Percentiles rank a stretch among this genome's conserved stretches.
Evolutionary conservation across 1,139 yeast species (phyloP).

Genomic region (Suhomyces kunorum): DNA sequence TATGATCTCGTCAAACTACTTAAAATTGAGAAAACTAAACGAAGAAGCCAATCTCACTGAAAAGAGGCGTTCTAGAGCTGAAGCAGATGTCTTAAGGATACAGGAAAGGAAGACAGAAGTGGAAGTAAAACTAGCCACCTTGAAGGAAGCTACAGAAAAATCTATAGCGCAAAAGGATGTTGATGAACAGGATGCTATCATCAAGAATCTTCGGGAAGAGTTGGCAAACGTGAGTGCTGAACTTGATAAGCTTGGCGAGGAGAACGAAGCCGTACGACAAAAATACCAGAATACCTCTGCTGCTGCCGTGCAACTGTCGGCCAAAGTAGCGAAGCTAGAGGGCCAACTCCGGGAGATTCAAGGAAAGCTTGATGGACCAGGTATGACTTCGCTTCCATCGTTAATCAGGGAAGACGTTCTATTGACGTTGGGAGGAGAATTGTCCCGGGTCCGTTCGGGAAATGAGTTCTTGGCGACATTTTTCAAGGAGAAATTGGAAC

Average conservation of each 20-base stretch:
- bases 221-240: slow-evolving; percentile 28
- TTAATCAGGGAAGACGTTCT: slow-evolving; percentile 40
- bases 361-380: slow-evolving; percentile 44
- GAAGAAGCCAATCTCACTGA: slow-evolving; percentile 51
- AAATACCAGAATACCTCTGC: slow-evolving; percentile 57
- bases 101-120: slow-evolving; percentile 22
- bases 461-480: slow-evolving; percentile 39
- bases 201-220: slow-evolving; percentile 34
- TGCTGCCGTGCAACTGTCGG: slow-evolving; percentile 55
- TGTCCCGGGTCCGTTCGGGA: slow-evolving; percentile 30
- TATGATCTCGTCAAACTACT: slow-evolving; percentile 49
- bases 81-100: slow-evolving; percentile 29
- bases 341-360: slow-evolving; percentile 31
- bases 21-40: slow-evolving; percentile 47
- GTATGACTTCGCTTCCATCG: slow-evolving; percentile 43
- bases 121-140: slow-evolving; percentile 20
- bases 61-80: slow-evolving; percentile 48
- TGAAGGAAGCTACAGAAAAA: slow-evolving; percentile 16
- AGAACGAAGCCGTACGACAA: slow-evolving; percentile 44
- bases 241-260: slow-evolving; percentile 28
- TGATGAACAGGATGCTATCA: slow-evolving; percentile 28
- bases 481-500: slow-evolving; percentile 38
- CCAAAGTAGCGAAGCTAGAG: slow-evolving; percentile 30
- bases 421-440: slow-evolving; percentile 29
- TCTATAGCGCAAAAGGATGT: slow-evolving; percentile 10